Percentiles rank a stretch among this genome's conserved stretches.
phyloP scores from a whole-genome alignment of 495 filamentous ascomycete genomes.

The Penicillium simplicissimum region DNA sequence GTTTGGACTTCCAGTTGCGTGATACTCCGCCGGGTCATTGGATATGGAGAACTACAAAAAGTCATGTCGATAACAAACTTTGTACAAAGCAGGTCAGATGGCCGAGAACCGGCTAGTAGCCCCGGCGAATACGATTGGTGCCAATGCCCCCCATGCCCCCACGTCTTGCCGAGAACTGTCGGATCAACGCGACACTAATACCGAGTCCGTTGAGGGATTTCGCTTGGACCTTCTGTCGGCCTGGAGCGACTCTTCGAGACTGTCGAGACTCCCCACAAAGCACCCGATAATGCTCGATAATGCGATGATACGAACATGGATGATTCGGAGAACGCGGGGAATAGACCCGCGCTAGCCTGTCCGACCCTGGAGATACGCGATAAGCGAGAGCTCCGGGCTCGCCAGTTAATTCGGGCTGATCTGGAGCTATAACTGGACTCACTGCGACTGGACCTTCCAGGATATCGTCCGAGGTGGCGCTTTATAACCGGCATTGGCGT shows the following conservation, averaged over 20 bases:
- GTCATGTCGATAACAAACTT: background rate
- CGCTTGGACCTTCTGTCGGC: slow-evolving; percentile 1
- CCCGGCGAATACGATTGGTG: background rate
- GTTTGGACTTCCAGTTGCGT: background rate
- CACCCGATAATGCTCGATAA: background rate
- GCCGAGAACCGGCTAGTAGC: background rate
- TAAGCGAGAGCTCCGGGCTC: background rate
- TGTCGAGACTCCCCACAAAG: background rate
- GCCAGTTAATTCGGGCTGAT: background rate
- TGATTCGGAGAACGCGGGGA: background rate
- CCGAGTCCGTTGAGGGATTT: background rate
- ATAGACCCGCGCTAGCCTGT: no score
- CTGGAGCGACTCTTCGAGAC: background rate
- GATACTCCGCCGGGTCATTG: background rate
- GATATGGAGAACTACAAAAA: background rate
- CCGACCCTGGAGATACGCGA: background rate
- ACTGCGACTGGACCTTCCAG: background rate
- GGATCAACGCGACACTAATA: background rate
- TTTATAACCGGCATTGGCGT: slow-evolving; percentile 1
- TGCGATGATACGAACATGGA: background rate
- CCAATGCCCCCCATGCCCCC: background rate
- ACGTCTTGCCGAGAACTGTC: background rate
- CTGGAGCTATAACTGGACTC: background rate
- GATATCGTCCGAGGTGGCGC: background rate
- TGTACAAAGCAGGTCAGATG: background rate